phyloP scores from a whole-genome alignment of 768 basidiomycete genomes.

The Cubamyces lactineus region DNA sequence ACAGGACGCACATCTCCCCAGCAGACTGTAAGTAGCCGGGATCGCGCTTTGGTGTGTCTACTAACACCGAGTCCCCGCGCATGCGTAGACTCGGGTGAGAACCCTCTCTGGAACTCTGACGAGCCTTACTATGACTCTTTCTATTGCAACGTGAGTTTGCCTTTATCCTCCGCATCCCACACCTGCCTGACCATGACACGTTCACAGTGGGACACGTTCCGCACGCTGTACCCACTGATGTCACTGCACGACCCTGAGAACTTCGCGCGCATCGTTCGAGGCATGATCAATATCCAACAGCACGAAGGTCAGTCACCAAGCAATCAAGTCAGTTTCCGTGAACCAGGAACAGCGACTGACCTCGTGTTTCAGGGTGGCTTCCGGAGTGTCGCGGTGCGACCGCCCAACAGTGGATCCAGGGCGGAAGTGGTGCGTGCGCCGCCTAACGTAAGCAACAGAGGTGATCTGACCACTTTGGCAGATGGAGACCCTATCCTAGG shows the following conservation, averaged over 20 bases:
- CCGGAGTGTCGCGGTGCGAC: conserved; percentile 67
- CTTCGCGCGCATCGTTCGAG: conserved; percentile 62
- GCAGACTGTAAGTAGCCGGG: conserved; percentile 54
- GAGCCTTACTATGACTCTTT: conserved; percentile 71
- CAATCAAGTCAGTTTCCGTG: neutral
- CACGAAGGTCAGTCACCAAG: conserved; percentile 51
- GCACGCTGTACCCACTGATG: conserved; percentile 64
- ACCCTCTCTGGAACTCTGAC: conserved; percentile 59
- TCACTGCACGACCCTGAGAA: conserved; percentile 63
- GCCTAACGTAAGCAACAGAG: too few relatives aligned
- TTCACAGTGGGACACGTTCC: conserved; percentile 64
- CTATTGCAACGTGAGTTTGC: conserved; percentile 59
- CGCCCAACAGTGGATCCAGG: conserved; percentile 55
- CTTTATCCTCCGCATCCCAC: neutral
- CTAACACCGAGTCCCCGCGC: neutral
- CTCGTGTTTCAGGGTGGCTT: conserved; percentile 52
- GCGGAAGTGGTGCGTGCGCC: conserved; percentile 58
- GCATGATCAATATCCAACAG: conserved; percentile 68
- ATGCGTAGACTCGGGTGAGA: conserved; percentile 59
- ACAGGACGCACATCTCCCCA: conserved; percentile 64
- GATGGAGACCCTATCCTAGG: conserved; percentile 66
- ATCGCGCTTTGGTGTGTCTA: neutral
- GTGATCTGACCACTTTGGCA: conserved; percentile 27
- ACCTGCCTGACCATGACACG: too few relatives aligned
- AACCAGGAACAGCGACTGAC: neutral